These are phyloP conservation scores for Acanthamoeba triangularis DNA, from an alignment of 208 protist species.

Conservation along the genomic window DNA sequence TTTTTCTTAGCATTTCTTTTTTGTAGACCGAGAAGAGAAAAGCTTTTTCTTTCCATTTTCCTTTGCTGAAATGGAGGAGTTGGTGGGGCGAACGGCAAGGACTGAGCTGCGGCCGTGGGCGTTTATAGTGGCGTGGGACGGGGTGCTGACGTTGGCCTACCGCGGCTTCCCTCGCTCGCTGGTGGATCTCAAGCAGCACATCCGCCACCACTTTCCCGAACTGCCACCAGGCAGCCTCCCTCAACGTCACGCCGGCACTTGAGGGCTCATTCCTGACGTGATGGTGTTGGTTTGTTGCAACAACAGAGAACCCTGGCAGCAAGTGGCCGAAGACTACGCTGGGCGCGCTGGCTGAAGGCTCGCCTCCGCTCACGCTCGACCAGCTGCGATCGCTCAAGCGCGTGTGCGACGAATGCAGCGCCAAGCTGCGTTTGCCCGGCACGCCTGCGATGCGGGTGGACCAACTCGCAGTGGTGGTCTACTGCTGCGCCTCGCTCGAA, in stretches of 20 bases:
- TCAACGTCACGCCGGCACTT: too few species aligned
- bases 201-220: constrained; percentile 38
- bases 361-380: constrained; percentile 6
- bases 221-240: too few species aligned
- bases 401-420: constrained; percentile 54
- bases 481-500: constrained; percentile 60
- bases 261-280: too few species aligned
- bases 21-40: background rate
- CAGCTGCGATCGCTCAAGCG: background rate
- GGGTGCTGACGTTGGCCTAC: constrained; percentile 54
- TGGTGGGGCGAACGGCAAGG: background rate
- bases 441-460: background rate
- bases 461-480: constrained; percentile 26
- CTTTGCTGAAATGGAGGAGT: background rate
- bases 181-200: constrained; percentile 20
- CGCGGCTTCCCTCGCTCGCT: constrained; percentile 30
- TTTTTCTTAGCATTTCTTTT: background rate
- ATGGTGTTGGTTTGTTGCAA: too few species aligned
- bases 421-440: background rate
- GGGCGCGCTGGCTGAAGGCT: background rate
- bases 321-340: constrained; percentile 69
- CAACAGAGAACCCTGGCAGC: constrained; percentile 71
- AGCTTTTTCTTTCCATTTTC: background rate
- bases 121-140: constrained; percentile 70
- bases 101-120: constrained; percentile 31